Evolutionary conservation across 169 alveolate species (phyloP), one percentile per base, ranked within the genome.

Genomic region (Plasmodium cynomolgi): DNA sequence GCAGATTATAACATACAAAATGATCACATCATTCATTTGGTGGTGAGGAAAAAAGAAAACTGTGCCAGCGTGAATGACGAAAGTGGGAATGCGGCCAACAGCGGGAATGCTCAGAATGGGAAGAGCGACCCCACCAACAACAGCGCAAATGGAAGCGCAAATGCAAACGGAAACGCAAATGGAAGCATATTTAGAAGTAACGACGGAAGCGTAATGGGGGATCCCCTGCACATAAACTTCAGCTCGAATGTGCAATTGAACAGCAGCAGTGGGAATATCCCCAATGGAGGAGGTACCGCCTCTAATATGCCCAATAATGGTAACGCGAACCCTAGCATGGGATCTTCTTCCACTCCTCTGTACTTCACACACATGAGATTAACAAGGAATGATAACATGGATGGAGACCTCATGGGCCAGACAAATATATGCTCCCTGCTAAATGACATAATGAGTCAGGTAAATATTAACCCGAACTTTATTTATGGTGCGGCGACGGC

Each of bases 311-410:
- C 47, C 26, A 58, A 54, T 54, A 58, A 54, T 54, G 3, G 11
- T 29, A 58, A 20, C 13, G 39, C 58, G 39, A 41, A 34, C 56
- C 39, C 84, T 13, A 80, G 37, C 26, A 68, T 39, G 23, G 71
- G 74, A 41, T 3, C 77, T 33, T 68, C 77, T 2, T 23, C 77
- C 77, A 47, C 85, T 3, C 93, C 93, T 33, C 74, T 86, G 58
- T 86, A 86, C 62, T 86, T 86, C 68, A 86, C 93, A n/a, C 93
- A 86, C 68, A 86, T 86, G 93, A 74, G 93, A 56, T 33, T 86
- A 54, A 75, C 93, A 17, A 75, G 93, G 17, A 86, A 86, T 77
- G 93, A 86, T 56, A 86, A 86, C 47, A 47, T 77, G 41, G 93
- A 86, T 75, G 81, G 81, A 20, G 93, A 86, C 31, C 23, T 77